Base-by-base conservation (phyloP, 1,139 yeast species). In the Debaryomyces fabryi region DNA sequence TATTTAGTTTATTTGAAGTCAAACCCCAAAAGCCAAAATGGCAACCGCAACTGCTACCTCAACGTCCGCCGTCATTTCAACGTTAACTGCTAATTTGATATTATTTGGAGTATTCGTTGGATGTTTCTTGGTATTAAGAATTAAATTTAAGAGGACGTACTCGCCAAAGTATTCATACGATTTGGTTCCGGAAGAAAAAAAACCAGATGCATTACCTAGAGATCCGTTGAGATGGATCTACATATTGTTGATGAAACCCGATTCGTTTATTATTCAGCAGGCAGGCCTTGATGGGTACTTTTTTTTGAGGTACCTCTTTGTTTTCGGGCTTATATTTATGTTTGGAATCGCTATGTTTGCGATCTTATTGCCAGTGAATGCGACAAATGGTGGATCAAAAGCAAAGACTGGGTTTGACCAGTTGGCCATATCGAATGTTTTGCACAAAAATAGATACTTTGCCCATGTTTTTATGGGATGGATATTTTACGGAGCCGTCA, bases 391-490 rank as follows among this genome's bases (percentile, higher is more conserved):
- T 33, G 75, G 73, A 15, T 6, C 20, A 12, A 59, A 56, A 6
- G 72, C 73, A 27, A 66, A 77, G 46, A 51, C 58, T 0, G 97
- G 97, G 2, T 79, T 93, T 55, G 93, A 93, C 66, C 77, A 79
- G 56, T 78, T 90, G 53, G 84, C 96, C 2, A 89, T 86, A 61
- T 80, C 95, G 35, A 91, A 93, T 63, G 82, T 85, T 39, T 68
- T 65, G 25, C 58, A 81, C 60, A 67, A 69, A 45, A 69, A 78
- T 46, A 78, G 96, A 49, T 88, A 86, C 67, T 93, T 83, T 67
- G 97, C 97, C 2, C 96, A 92, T 63, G 92, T 86, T 2, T 79
- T 93, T 52, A 70, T 89, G 47, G 84, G 93, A 3, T 88, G 96
- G 95, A 57, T 83, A 36, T 88, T 81, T 64, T 89, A 86, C 66